These are phyloP conservation scores for Fusarium pseudoanthophilum DNA, from an alignment of 2,329 filamentous ascomycete genomes.

Conservation along the genomic window DNA sequence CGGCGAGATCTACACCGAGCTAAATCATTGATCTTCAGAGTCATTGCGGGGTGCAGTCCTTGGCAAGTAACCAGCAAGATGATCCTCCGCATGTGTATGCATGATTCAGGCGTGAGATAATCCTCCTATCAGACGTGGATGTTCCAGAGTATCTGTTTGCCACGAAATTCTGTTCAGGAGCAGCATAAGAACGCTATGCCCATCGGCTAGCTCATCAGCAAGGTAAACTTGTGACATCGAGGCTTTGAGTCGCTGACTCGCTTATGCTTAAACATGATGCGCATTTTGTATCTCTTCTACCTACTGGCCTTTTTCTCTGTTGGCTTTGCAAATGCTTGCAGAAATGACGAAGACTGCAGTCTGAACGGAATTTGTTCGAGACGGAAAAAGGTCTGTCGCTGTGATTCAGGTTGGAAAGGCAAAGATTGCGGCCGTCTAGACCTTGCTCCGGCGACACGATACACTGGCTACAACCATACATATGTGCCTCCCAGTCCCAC, in stretches of 20 bases:
- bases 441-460: conserved; percentile 53
- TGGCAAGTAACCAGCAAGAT: neutral
- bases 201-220: neutral
- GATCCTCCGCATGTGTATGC: neutral
- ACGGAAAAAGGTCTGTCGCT: conserved; percentile 28
- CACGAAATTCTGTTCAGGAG: too few relatives aligned
- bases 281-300: neutral
- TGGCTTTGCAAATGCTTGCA: conserved; percentile 4
- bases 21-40: neutral
- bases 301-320: neutral
- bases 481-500: conserved; percentile 47
- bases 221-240: fast-evolving
- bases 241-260: too few relatives aligned
- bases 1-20: neutral
- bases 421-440: conserved; percentile 58
- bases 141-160: neutral
- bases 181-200: fast-evolving
- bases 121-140: neutral
- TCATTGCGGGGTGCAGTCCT: neutral
- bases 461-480: conserved; percentile 60
- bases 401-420: conserved; percentile 57
- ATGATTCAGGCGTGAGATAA: neutral
- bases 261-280: neutral
- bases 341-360: conserved; percentile 46
- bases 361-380: conserved; percentile 45